Evolutionary conservation across 352 stramenopile species (phyloP).

Genomic region (Phytopythium oedochilum): DNA sequence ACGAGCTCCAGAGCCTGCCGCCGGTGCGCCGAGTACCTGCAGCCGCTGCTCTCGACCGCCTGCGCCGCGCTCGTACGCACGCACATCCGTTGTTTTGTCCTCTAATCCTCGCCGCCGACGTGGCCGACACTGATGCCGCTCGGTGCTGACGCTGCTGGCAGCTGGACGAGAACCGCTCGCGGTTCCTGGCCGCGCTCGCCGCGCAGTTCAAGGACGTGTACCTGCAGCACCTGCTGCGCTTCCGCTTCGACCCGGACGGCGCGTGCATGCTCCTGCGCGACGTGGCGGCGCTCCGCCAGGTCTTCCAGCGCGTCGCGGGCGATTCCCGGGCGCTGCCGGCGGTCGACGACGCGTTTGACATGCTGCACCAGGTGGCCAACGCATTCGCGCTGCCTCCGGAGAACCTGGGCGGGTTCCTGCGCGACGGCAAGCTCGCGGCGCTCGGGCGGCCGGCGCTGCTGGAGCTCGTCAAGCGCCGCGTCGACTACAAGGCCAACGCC

Average conservation of each 20-base stretch:
- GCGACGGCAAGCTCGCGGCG: slow-evolving; percentile 61
- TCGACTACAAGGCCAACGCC: slow-evolving; percentile 78
- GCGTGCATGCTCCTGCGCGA: slow-evolving; percentile 80
- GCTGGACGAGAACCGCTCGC: slow-evolving; percentile 58
- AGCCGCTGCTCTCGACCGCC: slow-evolving; percentile 48
- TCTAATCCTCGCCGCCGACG: too few relatives aligned
- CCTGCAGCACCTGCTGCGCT: slow-evolving; percentile 69
- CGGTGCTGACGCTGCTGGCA: slow-evolving; percentile 8
- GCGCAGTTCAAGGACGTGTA: slow-evolving; percentile 69
- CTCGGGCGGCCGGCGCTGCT: slow-evolving; percentile 54
- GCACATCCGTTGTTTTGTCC: not conserved
- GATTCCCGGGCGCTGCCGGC: slow-evolving; percentile 11
- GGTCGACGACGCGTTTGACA: slow-evolving; percentile 68
- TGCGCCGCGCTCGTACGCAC: slow-evolving; percentile 47
- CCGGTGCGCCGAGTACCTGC: slow-evolving; percentile 66
- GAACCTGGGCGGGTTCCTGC: slow-evolving; percentile 72
- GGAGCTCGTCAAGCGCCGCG: slow-evolving; percentile 71
- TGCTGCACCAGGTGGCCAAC: slow-evolving; percentile 79
- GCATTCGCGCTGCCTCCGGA: slow-evolving; percentile 74
- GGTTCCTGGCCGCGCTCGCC: slow-evolving; percentile 50
- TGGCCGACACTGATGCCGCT: not conserved
- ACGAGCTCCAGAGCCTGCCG: slow-evolving; percentile 65
- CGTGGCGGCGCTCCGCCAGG: slow-evolving; percentile 66
- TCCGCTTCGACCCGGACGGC: slow-evolving; percentile 75
- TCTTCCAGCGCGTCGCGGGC: slow-evolving; percentile 38